A percentile compares a stretch with the other conserved stretches of the same genome.
Conservation (phyloP, 441 rosid species). For the Aquilaria agallochum region DNA sequence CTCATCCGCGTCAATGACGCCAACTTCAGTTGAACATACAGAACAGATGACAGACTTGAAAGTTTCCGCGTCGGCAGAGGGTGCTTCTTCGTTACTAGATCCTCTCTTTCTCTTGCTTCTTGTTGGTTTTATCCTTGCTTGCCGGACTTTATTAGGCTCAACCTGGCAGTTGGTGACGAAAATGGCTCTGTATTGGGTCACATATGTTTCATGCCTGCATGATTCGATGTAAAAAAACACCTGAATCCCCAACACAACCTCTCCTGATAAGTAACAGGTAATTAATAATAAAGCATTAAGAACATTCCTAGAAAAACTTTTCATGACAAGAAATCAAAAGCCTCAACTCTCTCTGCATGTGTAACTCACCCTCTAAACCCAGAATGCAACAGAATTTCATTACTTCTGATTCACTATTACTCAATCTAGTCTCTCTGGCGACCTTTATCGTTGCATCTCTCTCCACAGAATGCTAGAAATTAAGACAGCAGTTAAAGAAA, state of each 20-base stretch:
- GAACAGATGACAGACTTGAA: slow-evolving; percentile 47
- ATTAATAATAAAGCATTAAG: too few species aligned
- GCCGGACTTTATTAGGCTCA: slow-evolving; percentile 20
- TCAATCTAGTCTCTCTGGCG: too few species aligned
- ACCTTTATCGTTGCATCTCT: too few species aligned
- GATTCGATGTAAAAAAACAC: slow-evolving; percentile 2
- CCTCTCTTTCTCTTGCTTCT: slow-evolving; percentile 39
- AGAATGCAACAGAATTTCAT: too few species aligned
- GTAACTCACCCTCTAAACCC: too few species aligned
- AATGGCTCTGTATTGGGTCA: slow-evolving; percentile 68
- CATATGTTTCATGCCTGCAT: slow-evolving; percentile 62
- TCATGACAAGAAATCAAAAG: too few species aligned
- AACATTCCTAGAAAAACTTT: too few species aligned
- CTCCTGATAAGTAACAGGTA: neutral
- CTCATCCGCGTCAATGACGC: slow-evolving; percentile 58
- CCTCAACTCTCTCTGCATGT: too few species aligned
- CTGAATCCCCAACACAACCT: too few species aligned
- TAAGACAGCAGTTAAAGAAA: too few species aligned
- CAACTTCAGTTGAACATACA: slow-evolving; percentile 56
- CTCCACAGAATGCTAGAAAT: too few species aligned
- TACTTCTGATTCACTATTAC: too few species aligned
- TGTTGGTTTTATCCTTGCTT: slow-evolving; percentile 16
- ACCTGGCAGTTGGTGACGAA: slow-evolving; percentile 61
- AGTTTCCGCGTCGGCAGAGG: slow-evolving; percentile 12
- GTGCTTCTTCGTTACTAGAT: slow-evolving; percentile 18